Conservation (phyloP, 768 basidiomycete species). For the Pulveroboletus sp. region DNA sequence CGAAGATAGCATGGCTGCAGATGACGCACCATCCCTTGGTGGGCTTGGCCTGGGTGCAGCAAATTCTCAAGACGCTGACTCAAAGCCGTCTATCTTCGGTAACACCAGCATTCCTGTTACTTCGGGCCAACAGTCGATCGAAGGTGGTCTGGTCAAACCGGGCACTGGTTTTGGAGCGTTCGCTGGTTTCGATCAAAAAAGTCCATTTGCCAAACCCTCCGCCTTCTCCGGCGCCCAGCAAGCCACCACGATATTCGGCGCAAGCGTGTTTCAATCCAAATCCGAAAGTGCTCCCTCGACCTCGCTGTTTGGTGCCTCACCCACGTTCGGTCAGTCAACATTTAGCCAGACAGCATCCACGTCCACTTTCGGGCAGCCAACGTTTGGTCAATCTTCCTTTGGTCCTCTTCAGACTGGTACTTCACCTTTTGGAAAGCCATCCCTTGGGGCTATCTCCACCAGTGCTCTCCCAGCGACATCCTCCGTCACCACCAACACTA, state of each 20-base stretch:
- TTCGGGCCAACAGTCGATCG: slow-evolving; percentile 14
- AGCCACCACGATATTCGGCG: slow-evolving; percentile 14
- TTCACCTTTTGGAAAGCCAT: slow-evolving; percentile 22
- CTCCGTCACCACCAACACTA: slow-evolving; percentile 8
- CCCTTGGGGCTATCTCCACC: slow-evolving; percentile 10
- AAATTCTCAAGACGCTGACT: slow-evolving; percentile 21
- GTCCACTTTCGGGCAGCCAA: slow-evolving; percentile 34
- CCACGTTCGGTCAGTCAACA: slow-evolving; percentile 32
- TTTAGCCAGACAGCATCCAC: slow-evolving; percentile 27
- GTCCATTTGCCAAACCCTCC: slow-evolving; percentile 21
- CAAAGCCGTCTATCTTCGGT: slow-evolving; percentile 32
- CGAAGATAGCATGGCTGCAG: slow-evolving; percentile 32
- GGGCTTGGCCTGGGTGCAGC: slow-evolving; percentile 29
- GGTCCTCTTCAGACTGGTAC: slow-evolving; percentile 15
- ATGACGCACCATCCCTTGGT: slow-evolving; percentile 28
- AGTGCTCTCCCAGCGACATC: slow-evolving; percentile 10
- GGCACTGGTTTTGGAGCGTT: slow-evolving; percentile 35
- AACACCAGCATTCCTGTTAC: slow-evolving; percentile 11
- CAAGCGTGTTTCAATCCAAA: slow-evolving; percentile 11
- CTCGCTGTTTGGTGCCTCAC: slow-evolving; percentile 27
- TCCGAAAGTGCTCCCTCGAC: slow-evolving; percentile 16
- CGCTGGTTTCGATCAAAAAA: slow-evolving; percentile 20
- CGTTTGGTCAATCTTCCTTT: slow-evolving; percentile 37
- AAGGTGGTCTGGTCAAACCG: slow-evolving; percentile 27
- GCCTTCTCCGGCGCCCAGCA: slow-evolving; percentile 19